Evolutionary conservation across 1,284 basidiomycete genomes (phyloP).

Genomic region (Tilletia walkeri): DNA sequence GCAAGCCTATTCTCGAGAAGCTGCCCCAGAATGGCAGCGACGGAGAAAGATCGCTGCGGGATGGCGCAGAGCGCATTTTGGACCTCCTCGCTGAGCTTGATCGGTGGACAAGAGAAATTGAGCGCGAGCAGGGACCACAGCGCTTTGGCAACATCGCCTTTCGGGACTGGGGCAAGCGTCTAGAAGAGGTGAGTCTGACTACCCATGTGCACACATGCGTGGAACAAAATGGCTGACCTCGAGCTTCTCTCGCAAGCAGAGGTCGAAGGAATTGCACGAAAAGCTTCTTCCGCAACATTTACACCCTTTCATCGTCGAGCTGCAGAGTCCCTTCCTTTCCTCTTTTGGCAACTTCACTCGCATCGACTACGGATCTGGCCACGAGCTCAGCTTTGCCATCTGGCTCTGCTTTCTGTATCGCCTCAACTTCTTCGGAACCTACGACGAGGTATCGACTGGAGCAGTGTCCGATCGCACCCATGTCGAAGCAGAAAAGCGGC

Average conservation of each 20-base stretch:
- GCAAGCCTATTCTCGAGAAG: conserved; percentile 33
- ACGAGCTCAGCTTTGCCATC: conserved; percentile 64
- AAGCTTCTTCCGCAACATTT: conserved; percentile 61
- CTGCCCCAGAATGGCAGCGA: conserved; percentile 32
- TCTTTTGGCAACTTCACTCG: conserved; percentile 87
- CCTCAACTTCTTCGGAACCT: conserved; percentile 31
- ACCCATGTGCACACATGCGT: background rate
- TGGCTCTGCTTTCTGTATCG: conserved; percentile 46
- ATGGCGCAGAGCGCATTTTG: conserved; percentile 57
- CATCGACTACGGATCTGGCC: conserved; percentile 95
- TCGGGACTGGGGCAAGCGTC: conserved; percentile 75
- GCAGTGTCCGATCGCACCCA: background rate
- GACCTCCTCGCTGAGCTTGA: conserved; percentile 70
- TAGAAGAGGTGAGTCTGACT: conserved; percentile 67
- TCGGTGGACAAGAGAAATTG: conserved; percentile 77
- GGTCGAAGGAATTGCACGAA: conserved; percentile 30
- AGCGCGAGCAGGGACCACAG: conserved; percentile 75
- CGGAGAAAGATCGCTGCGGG: background rate
- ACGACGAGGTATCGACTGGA: background rate
- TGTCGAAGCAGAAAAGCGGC: background rate
- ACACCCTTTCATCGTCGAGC: conserved; percentile 62
- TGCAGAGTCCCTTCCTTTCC: conserved; percentile 74
- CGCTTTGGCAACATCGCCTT: conserved; percentile 94
- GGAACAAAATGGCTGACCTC: background rate
- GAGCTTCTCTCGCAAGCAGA: background rate